Evolutionary conservation across 2,329 filamentous ascomycete genomes (phyloP).

Genomic region (Macroventuria anomochaeta): DNA sequence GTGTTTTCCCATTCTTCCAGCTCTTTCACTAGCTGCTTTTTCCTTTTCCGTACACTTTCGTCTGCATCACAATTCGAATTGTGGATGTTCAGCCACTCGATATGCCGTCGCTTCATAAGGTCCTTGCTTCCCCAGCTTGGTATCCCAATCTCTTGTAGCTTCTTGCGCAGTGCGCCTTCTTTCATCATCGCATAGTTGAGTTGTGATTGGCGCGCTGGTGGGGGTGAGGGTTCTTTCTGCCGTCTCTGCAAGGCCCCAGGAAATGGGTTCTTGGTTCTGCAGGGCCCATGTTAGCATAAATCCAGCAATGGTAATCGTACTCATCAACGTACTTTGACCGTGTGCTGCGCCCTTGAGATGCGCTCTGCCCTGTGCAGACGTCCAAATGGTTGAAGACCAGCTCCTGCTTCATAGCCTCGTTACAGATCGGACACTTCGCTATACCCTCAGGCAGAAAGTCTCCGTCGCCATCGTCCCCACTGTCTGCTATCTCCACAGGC

Average conservation of each 20-base stretch:
- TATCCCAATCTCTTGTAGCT: constrained; percentile 80
- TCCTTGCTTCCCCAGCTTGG: constrained; percentile 71
- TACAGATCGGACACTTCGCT: constrained; percentile 84
- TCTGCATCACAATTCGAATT: constrained; percentile 95
- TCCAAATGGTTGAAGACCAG: constrained; percentile 84
- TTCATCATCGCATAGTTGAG: constrained; percentile 89
- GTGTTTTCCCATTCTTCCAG: constrained; percentile 87
- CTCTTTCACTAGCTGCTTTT: constrained; percentile 75
- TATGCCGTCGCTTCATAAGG: constrained; percentile 79
- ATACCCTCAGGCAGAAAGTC: constrained; percentile 70
- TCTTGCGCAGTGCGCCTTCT: constrained; percentile 77
- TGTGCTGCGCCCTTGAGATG: constrained; percentile 35
- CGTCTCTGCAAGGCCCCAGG: constrained; percentile 30
- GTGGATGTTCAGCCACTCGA: constrained; percentile 94
- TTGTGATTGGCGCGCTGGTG: constrained; percentile 64
- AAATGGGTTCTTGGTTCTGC: constrained; percentile 32
- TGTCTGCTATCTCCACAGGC: constrained; percentile 47
- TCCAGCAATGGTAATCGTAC: background rate
- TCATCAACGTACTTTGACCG: constrained; percentile 38
- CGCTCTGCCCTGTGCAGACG: constrained; percentile 59
- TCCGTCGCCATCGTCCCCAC: constrained; percentile 48
- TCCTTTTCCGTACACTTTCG: constrained; percentile 66
- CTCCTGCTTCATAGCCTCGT: constrained; percentile 76
- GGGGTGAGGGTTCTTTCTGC: constrained; percentile 50
- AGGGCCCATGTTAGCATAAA: constrained; percentile 12